These are phyloP conservation scores for Entoloma clypeatum DNA, from an alignment of 1,284 basidiomycete genomes.

Conservation along the genomic window DNA sequence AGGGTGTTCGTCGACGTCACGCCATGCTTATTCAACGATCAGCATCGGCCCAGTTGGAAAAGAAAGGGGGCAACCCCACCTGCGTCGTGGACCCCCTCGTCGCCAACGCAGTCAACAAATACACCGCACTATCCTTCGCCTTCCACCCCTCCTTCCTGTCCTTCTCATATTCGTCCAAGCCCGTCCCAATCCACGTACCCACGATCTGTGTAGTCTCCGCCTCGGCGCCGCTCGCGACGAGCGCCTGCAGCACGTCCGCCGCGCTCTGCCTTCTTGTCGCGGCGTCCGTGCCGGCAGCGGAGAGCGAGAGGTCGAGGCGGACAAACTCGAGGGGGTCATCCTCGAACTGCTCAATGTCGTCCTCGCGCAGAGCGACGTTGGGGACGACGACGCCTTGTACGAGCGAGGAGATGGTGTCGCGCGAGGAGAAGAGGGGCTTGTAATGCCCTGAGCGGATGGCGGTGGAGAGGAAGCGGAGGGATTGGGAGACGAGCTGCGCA, in stretches of 20 bases:
- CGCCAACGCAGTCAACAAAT: constrained; percentile 88
- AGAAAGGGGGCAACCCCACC: constrained; percentile 37
- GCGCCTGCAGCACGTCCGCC: constrained; percentile 86
- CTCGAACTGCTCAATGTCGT: constrained; percentile 95
- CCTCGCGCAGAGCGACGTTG: constrained; percentile 84
- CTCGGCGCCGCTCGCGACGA: constrained; percentile 79
- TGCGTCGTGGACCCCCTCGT: constrained; percentile 82
- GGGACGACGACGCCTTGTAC: constrained; percentile 91
- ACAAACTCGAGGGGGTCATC: constrained; percentile 97
- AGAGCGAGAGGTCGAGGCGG: constrained; percentile 79
- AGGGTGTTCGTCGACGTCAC: constrained; percentile 92
- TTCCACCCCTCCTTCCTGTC: constrained; percentile 81
- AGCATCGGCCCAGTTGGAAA: background rate
- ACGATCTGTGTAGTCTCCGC: constrained; percentile 83
- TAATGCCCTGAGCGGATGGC: constrained; percentile 87
- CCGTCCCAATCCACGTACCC: constrained; percentile 76
- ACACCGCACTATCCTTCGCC: constrained; percentile 95
- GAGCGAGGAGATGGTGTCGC: constrained; percentile 79
- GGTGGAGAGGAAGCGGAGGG: constrained; percentile 88
- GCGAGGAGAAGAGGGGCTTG: constrained; percentile 64
- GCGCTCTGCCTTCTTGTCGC: constrained; percentile 89
- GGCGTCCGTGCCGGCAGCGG: constrained; percentile 53
- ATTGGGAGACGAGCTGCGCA: constrained; percentile 83
- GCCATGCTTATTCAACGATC: constrained; percentile 58
- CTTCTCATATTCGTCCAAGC: constrained; percentile 57